Base-by-base conservation (phyloP, 1,139 yeast species). In the Scheffersomyces illinoinensis region DNA sequence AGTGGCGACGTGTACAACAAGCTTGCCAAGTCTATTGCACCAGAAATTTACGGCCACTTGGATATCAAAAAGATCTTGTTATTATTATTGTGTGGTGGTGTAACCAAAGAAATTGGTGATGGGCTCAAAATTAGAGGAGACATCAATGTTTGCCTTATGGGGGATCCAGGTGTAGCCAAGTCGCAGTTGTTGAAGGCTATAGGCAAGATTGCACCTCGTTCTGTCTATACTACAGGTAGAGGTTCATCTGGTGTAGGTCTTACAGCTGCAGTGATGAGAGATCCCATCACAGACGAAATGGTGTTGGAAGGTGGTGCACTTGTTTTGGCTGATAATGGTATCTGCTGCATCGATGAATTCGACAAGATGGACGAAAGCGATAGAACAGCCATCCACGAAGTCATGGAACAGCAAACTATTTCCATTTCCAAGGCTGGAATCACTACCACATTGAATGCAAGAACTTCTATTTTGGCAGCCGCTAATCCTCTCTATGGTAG, bases 91-190 rank as follows among this genome's bases (percentile, higher is more conserved):
- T 93, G 96, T 66, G 98, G 99, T 59, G 99, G 99, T 70, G 98
- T 93, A 47, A 91, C 97, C 57, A 96, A 96, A 73, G 91, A 88
- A 70, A 87, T 93, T 67, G 97, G 97, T 53, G 99, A 96, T 76
- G 99, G 99, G 63, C 87, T 96, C 89, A 88, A 90, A 70, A 95
- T 96, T 70, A 88, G 99, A 80, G 99, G 99, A 71, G 99, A 96
- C 72, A 91, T 96, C 65, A 96, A 96, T 72, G 87, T 96, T 57
- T 91, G 98, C 78, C 83, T 96, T 58, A 95, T 96, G 98, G 99
- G 99, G 67, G 99, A 96, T 70, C 99, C 99, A 50, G 99, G 99
- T 82, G 99, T 96, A 58, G 99, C 99, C 68, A 96, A 96, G 76
- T 95, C 99, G 1, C 99, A 96, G 82, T 81, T 96, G 68, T 82